Evolutionary conservation across 2,329 filamentous ascomycete species (phyloP).

Genomic region (Phyllosticta citribraziliensis): DNA sequence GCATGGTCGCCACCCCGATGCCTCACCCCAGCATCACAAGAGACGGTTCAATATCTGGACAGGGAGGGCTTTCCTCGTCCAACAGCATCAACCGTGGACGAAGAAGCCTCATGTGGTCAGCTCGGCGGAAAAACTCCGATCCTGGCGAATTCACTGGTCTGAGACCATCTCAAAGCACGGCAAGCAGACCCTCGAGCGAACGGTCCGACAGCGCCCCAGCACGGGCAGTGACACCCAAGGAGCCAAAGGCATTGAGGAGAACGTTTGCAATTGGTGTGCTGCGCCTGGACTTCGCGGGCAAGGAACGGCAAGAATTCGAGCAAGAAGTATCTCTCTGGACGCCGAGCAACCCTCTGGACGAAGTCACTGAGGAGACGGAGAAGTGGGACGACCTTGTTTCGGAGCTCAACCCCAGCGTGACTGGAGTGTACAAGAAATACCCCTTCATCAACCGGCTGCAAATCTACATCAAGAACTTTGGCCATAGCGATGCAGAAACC

Average conservation of each 20-base stretch:
- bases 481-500: slow-evolving; percentile 63
- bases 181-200: slow-evolving; percentile 5
- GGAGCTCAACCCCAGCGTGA: slow-evolving; percentile 62
- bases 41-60: neutral
- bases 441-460: slow-evolving; percentile 66
- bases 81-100: slow-evolving; percentile 33
- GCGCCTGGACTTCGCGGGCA: slow-evolving; percentile 65
- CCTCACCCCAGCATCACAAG: slow-evolving; percentile 12
- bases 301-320: slow-evolving; percentile 61
- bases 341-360: slow-evolving; percentile 36
- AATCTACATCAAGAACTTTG: slow-evolving; percentile 69
- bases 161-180: neutral
- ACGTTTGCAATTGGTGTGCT: slow-evolving; percentile 69
- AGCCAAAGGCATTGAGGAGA: slow-evolving; percentile 49
- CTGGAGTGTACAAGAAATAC: slow-evolving; percentile 66
- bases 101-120: slow-evolving; percentile 54
- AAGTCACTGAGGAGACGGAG: slow-evolving; percentile 40
- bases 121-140: slow-evolving; percentile 39
- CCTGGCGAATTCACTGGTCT: slow-evolving; percentile 13
- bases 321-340: slow-evolving; percentile 72
- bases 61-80: slow-evolving; percentile 19
- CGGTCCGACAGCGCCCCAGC: slow-evolving; percentile 11
- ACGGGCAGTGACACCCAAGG: slow-evolving; percentile 19
- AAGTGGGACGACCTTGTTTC: slow-evolving; percentile 66
- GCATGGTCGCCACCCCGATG: slow-evolving; percentile 16